phyloP scores from a whole-genome alignment of 1,284 basidiomycete species.

The Apiotrichum veenhuisii region DNA sequence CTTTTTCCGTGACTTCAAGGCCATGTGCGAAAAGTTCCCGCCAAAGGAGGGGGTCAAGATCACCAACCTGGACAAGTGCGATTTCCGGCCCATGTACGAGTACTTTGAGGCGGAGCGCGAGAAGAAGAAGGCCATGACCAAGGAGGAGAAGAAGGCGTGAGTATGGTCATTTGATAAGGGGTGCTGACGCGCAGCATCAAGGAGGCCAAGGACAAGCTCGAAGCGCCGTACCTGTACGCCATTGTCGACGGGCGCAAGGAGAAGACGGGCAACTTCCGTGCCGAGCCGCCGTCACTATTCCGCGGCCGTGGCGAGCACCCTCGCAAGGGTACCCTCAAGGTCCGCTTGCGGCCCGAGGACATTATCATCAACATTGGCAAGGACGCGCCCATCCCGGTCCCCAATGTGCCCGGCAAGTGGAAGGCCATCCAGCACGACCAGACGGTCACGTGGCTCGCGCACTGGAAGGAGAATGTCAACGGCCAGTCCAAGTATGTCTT shows the following conservation, averaged over 20 bases:
- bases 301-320: slow-evolving; percentile 97
- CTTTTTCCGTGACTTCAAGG: slow-evolving; percentile 90
- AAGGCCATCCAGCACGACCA: slow-evolving; percentile 78
- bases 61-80: slow-evolving; percentile 73
- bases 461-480: slow-evolving; percentile 95
- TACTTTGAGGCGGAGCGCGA: slow-evolving; percentile 88
- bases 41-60: slow-evolving; percentile 75
- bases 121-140: slow-evolving; percentile 81
- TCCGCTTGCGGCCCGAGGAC: slow-evolving; percentile 83
- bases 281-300: slow-evolving; percentile 96
- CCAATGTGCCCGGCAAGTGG: slow-evolving; percentile 84
- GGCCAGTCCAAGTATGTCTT: slow-evolving; percentile 93
- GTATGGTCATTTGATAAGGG: slow-evolving; percentile 9
- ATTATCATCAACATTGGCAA: slow-evolving; percentile 90
- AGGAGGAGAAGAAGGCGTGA: slow-evolving; percentile 78
- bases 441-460: slow-evolving; percentile 95
- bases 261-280: slow-evolving; percentile 96
- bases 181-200: slow-evolving; percentile 55
- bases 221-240: slow-evolving; percentile 81
- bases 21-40: slow-evolving; percentile 72
- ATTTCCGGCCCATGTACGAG: slow-evolving; percentile 93
- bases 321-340: slow-evolving; percentile 93
- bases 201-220: slow-evolving; percentile 74
- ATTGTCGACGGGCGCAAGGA: slow-evolving; percentile 92
- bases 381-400: slow-evolving; percentile 66